Evolutionary conservation across 139 green algal genomes (phyloP).

Genomic region (Chlamydomonas sp.): DNA sequence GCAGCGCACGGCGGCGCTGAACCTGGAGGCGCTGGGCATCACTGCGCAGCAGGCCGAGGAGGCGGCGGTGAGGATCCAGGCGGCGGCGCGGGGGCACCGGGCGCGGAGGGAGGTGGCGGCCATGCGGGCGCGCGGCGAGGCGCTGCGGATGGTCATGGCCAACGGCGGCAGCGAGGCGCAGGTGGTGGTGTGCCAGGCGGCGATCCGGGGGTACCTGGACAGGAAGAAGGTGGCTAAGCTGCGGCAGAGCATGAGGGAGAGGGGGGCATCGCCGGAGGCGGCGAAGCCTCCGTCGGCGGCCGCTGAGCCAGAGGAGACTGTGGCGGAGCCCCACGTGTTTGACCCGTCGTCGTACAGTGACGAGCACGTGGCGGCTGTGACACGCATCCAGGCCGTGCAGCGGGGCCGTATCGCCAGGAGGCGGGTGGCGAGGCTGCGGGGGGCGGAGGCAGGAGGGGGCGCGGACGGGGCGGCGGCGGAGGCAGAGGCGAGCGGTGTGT

Average conservation of each 20-base stretch:
- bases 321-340: not conserved
- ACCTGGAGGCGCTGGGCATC: conserved; percentile 12
- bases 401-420: conserved; percentile 17
- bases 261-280: not conserved
- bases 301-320: not conserved
- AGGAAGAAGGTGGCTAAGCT: conserved; percentile 37
- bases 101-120: conserved; percentile 47
- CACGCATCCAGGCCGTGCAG: conserved; percentile 33
- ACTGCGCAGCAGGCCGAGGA: conserved; percentile 17
- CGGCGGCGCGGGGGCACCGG: conserved; percentile 20
- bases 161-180: conserved; percentile 1
- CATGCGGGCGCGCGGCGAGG: conserved; percentile 16
- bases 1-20: not conserved
- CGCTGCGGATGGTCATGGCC: conserved; percentile 17
- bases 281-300: not conserved
- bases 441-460: not conserved
- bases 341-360: not conserved
- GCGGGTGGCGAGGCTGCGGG: not conserved
- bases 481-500: not conserved
- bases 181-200: conserved; percentile 37
- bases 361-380: conserved; percentile 21
- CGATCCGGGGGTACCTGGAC: conserved; percentile 33
- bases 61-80: conserved; percentile 41
- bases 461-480: not conserved
- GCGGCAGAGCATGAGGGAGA: not conserved